Conservation (phyloP, 2,329 filamentous ascomycete species). For the Ilyonectria robusta region DNA sequence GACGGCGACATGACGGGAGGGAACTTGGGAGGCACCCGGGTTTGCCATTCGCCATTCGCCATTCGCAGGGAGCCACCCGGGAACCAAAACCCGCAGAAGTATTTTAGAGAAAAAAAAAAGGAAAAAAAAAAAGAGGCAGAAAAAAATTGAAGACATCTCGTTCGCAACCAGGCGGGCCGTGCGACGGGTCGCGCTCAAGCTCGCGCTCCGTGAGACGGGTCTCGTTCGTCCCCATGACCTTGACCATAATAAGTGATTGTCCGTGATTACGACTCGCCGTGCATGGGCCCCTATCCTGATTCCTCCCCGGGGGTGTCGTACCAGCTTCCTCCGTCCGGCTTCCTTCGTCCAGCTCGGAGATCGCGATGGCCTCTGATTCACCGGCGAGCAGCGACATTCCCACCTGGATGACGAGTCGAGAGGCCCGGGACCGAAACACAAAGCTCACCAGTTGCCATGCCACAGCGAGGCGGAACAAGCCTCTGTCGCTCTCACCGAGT, state of each 20-base stretch:
- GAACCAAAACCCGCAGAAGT: background rate
- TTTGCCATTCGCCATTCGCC: background rate
- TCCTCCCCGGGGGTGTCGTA: slow-evolving; percentile 24
- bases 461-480: background rate
- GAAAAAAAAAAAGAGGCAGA: background rate
- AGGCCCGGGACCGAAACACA: slow-evolving; percentile 9
- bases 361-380: slow-evolving; percentile 28
- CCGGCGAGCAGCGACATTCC: background rate
- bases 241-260: slow-evolving; percentile 10
- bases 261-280: background rate
- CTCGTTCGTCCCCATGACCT: slow-evolving; percentile 22
- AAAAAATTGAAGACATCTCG: slow-evolving; percentile 1
- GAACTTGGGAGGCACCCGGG: background rate
- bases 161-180: slow-evolving; percentile 11
- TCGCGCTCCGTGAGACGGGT: slow-evolving; percentile 11
- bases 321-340: slow-evolving; percentile 20
- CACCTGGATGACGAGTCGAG: background rate
- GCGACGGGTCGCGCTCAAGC: slow-evolving; percentile 2
- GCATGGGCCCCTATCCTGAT: slow-evolving; percentile 24
- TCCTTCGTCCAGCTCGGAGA: slow-evolving; percentile 13
- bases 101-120: background rate
- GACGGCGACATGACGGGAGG: background rate
- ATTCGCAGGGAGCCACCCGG: background rate
- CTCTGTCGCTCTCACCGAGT: background rate
- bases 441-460: background rate